Evolutionary conservation across 2,329 filamentous ascomycete genomes (phyloP), one percentile per base, ranked within the genome.

Genomic region (Epichloe coenophiala): DNA sequence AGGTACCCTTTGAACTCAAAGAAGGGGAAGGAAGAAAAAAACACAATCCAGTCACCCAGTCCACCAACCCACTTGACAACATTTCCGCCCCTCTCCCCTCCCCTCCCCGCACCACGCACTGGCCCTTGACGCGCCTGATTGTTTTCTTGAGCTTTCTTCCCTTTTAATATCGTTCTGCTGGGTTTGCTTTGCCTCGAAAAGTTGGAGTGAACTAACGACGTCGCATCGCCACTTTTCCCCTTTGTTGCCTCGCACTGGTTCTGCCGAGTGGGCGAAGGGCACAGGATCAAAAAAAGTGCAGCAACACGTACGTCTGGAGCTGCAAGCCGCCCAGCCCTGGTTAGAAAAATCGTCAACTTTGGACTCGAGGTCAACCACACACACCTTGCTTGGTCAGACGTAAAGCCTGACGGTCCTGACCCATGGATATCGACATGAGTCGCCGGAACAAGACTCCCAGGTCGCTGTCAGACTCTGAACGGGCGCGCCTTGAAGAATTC

Each of bases 381-480:
- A 27, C 50, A 45, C 3, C 17, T 17, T 17, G 17, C 12, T 39
- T 53, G 45, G 43, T 45, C 41, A 54, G 45, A 41, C 50, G 36
- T 43, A 17, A 27, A 46, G 37, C 17, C 17, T 17, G n/a, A n/a
- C n/a, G n/a, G n/a, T n/a, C 15, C n/a, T 38, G 17, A 38, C 40
- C 47, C 44, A 67, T 72, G 67, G 68, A 72, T 55, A 89, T 95
- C 62, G 91, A 97, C 70, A 79, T 80, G 59, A 83, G 75, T 60
- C 83, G 91, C 66, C 86, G 91, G 65, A 97, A 97, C 73, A 85
- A 86, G 71, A 80, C 81, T 65, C 87, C 93, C 41, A 82, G 91
- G 54, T 78, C 84, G 55, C 72, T 98, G 51, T 81, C 83, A 35
- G 88, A 96, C 56, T 71, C 76, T 17, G 93, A 98, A 75, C 82